Evolutionary conservation across 2,329 filamentous ascomycete species (phyloP), one percentile per base, ranked within the genome.

Genomic region (Penicillium sp.): DNA sequence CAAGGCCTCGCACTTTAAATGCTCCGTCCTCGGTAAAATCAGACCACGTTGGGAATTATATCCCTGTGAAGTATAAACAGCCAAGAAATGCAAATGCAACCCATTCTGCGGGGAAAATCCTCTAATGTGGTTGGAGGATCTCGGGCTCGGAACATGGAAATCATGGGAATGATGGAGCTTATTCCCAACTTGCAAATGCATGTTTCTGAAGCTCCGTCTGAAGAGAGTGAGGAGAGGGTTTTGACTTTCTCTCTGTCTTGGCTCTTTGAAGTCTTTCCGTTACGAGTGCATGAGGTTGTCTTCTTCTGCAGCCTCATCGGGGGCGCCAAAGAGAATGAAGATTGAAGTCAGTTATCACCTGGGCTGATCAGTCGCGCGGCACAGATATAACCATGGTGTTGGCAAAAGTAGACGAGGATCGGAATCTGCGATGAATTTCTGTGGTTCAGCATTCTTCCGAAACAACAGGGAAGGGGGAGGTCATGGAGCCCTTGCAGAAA

Each of bases 161-260:
- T 33, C 29, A 9, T 21, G 10, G 16, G 19, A 35, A 14, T 13
- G n/a, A 21, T 16, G n/a, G 45, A 31, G 45, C 45, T 27, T 47
- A 74, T 46, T 8, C 6, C 16, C 16, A 27, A 19, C n/a, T 10
- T 37, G 33, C 16, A 37, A n/a, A 8, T 8, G 26, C 26, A 26
- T 37, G 33, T 37, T 37, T 37, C 16, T 37, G 7, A 37, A 37
- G 33, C 33, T n/a, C n/a, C 16, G n/a, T 1, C 14, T 37, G 11
- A 26, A 26, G 0, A 26, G 26, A 26, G 7, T 21, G 22, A 19
- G 42, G 35, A n/a, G 33, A 29, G 16, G 49, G 4, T 4, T 39
- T 43, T n/a, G 8, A 16, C 26, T 29, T 22, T 51, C 8, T 21
- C 44, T 6, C 22, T 7, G 27, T 29, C 47, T 49, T 37, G 27